These are phyloP conservation scores for Endotrypanum monterogeii DNA, from an alignment of 208 protist species.

Conservation along the genomic window DNA sequence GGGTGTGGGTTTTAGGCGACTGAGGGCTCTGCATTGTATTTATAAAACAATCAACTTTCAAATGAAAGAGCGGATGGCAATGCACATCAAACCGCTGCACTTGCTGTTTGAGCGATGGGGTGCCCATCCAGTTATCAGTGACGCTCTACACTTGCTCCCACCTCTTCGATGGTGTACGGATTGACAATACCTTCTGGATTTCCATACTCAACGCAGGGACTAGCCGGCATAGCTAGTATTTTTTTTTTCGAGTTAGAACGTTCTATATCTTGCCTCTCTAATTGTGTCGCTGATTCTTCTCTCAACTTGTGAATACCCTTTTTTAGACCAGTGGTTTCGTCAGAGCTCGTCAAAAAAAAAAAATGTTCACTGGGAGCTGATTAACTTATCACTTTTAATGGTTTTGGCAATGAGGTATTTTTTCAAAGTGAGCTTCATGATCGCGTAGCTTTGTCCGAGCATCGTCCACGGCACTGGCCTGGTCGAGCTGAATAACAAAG, in stretches of 20 bases:
- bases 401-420: slow-evolving; percentile 31
- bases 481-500: slow-evolving; percentile 28
- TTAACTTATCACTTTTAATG: slow-evolving; percentile 14
- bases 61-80: no score
- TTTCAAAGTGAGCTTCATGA: slow-evolving; percentile 46
- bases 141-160: neutral
- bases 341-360: neutral
- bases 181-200: neutral
- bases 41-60: no score
- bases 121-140: neutral
- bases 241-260: neutral
- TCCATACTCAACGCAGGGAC: neutral
- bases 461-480: slow-evolving; percentile 30
- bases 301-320: neutral
- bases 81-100: neutral
- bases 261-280: neutral
- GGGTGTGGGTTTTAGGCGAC: no score
- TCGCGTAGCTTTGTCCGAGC: slow-evolving; percentile 45
- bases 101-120: neutral
- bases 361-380: no score
- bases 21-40: no score
- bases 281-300: neutral
- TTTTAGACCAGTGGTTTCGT: neutral
- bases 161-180: neutral
- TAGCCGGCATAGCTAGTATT: neutral